Evolutionary conservation across 495 filamentous ascomycete species (phyloP).

Genomic region (Trichocladium antarcticum): DNA sequence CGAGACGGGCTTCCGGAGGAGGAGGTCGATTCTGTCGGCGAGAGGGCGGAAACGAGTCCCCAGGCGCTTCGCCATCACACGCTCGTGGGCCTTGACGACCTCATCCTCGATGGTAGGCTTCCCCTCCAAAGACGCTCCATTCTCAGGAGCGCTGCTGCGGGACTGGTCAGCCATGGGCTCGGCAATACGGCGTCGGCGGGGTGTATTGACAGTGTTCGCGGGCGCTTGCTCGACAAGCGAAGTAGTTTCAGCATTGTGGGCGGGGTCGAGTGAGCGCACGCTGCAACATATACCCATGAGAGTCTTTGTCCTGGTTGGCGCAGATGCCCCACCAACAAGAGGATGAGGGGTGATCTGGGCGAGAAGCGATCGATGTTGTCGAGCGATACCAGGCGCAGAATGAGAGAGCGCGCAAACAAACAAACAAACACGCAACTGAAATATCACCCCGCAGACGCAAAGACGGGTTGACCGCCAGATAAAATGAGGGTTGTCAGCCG

Average conservation of each 20-base stretch:
- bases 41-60: background rate
- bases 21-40: background rate
- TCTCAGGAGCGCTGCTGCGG: slow-evolving; percentile 1
- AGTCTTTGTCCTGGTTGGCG: background rate
- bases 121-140: background rate
- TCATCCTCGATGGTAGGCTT: background rate
- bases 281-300: slow-evolving; percentile 5
- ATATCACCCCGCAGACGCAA: too few species aligned
- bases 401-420: too few species aligned
- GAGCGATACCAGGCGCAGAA: too few species aligned
- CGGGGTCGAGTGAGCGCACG: background rate
- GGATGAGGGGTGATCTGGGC: too few species aligned
- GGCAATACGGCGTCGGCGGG: background rate
- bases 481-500: too few species aligned
- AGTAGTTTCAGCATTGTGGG: slow-evolving; percentile 5
- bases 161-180: slow-evolving; percentile 6
- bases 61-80: background rate
- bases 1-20: background rate
- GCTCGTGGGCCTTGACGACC: background rate
- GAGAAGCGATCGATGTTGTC: too few species aligned
- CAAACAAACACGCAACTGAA: too few species aligned
- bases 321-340: too few species aligned
- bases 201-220: slow-evolving; percentile 8
- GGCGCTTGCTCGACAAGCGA: slow-evolving; percentile 8
- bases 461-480: too few species aligned